These are phyloP conservation scores for Mytilinidion resinicola DNA, from an alignment of 495 filamentous ascomycete species.

Conservation along the genomic window DNA sequence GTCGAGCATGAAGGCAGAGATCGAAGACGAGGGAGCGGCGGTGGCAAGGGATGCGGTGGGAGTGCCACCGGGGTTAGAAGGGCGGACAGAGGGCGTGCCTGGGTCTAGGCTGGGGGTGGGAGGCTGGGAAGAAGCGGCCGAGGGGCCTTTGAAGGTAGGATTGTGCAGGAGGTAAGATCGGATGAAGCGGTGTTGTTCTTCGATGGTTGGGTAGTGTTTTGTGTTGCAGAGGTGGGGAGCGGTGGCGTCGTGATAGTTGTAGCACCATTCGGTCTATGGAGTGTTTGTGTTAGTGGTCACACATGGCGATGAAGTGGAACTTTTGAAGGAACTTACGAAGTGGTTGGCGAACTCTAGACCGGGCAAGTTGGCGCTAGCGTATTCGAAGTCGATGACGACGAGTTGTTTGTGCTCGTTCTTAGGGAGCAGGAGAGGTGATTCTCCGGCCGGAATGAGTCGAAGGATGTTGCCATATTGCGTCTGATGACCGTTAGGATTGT, in stretches of 20 bases:
- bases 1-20: conserved; percentile 66
- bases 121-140: conserved; percentile 45
- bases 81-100: conserved; percentile 8
- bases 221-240: conserved; percentile 60
- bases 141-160: conserved; percentile 33
- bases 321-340: conserved; percentile 55
- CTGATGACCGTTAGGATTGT: conserved; percentile 38
- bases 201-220: conserved; percentile 64
- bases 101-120: conserved; percentile 34
- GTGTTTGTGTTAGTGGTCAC: conserved; percentile 10
- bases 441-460: conserved; percentile 71
- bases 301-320: neutral
- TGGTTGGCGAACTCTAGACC: conserved; percentile 97
- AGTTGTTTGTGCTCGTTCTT: conserved; percentile 91
- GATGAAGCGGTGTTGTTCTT: conserved; percentile 80
- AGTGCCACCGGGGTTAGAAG: conserved; percentile 14
- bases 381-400: conserved; percentile 97
- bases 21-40: conserved; percentile 24
- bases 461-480: conserved; percentile 99
- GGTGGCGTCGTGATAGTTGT: conserved; percentile 79
- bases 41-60: conserved; percentile 25
- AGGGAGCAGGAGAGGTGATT: conserved; percentile 83
- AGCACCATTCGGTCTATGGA: conserved; percentile 79
- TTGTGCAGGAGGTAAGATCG: conserved; percentile 76
- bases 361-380: conserved; percentile 80